Evolutionary conservation across 2,329 filamentous ascomycete species (phyloP).

Genomic region (Fusarium vanettenii): DNA sequence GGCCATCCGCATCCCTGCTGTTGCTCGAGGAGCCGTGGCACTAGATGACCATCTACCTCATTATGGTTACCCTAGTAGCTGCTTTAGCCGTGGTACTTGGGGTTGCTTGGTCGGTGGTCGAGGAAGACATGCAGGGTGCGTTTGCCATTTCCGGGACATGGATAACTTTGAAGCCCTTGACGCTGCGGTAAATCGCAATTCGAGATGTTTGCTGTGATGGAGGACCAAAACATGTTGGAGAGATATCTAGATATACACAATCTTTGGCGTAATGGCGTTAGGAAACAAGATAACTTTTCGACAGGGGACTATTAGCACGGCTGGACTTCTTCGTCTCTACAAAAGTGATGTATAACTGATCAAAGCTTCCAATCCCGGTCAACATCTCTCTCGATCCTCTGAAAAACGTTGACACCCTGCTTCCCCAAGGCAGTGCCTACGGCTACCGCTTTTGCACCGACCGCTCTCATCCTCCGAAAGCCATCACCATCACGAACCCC

Average conservation of each 20-base stretch:
- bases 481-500: slow-evolving; percentile 75
- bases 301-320: background rate
- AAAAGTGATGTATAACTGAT: background rate
- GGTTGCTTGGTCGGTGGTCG: background rate
- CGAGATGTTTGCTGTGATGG: background rate
- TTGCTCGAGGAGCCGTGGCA: too few species aligned
- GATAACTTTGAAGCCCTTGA: background rate
- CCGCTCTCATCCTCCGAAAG: slow-evolving; percentile 72
- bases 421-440: slow-evolving; percentile 77
- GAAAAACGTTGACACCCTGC: slow-evolving; percentile 72
- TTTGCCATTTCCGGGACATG: background rate
- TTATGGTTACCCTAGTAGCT: background rate
- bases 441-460: slow-evolving; percentile 74
- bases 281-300: background rate
- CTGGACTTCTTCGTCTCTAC: background rate
- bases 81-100: background rate
- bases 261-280: background rate
- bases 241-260: too few species aligned
- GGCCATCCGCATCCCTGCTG: too few species aligned
- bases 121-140: background rate
- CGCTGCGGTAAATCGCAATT: background rate
- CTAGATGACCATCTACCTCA: background rate
- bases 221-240: background rate
- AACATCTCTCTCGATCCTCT: slow-evolving; percentile 59
- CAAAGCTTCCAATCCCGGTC: background rate